These are phyloP conservation scores for Viola pubescens DNA, from an alignment of 441 rosid genomes.

Conservation along the genomic window DNA sequence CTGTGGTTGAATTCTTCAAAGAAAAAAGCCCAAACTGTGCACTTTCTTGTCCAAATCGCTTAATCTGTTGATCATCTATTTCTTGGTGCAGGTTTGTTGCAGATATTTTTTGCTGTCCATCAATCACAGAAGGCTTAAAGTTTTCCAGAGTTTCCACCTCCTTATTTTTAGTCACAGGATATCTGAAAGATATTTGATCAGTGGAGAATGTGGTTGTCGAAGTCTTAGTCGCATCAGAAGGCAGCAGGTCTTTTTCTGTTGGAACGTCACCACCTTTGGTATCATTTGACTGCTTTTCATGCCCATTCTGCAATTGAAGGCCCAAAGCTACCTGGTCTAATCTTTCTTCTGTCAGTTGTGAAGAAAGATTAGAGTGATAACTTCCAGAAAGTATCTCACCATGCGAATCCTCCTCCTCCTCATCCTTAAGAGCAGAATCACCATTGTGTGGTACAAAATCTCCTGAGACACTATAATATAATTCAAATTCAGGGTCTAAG, in stretches of 20 bases:
- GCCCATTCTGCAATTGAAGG: conserved; percentile 21
- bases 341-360: conserved; percentile 29
- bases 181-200: conserved; percentile 21
- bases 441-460: conserved; percentile 24
- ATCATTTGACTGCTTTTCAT: conserved; percentile 19
- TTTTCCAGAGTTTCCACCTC: conserved; percentile 28
- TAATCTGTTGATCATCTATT: conserved; percentile 26
- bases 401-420: conserved; percentile 37
- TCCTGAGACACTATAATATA: conserved; percentile 43
- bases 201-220: conserved; percentile 16
- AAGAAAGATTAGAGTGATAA: conserved; percentile 26
- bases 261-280: conserved; percentile 18
- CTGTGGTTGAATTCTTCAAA: conserved; percentile 21
- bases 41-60: conserved; percentile 27
- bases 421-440: conserved; percentile 38
- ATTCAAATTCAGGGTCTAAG: conserved; percentile 20
- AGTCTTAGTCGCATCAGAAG: conserved; percentile 23
- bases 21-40: conserved; percentile 34
- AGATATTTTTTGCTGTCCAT: conserved; percentile 26
- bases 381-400: conserved; percentile 22
- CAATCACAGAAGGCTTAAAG: conserved; percentile 23
- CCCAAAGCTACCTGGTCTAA: conserved; percentile 20
- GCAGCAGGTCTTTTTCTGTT: conserved; percentile 16
- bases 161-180: conserved; percentile 13
- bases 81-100: conserved; percentile 25